phyloP scores from a whole-genome alignment of 2,329 filamentous ascomycete genomes.

The Claviceps capensis region DNA sequence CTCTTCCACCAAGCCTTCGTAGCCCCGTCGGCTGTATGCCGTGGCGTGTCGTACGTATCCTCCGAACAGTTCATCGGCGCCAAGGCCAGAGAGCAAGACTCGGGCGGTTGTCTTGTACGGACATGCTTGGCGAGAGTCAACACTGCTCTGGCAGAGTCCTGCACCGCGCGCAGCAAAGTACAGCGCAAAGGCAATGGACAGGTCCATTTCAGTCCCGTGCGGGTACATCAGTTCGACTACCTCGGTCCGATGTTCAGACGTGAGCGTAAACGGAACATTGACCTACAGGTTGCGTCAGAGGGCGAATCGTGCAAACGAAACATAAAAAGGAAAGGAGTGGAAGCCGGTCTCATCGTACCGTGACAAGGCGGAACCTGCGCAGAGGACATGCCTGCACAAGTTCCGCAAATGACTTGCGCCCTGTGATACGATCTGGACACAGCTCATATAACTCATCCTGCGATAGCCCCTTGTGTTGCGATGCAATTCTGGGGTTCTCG shows the following conservation, averaged over 20 bases:
- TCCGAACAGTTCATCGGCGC: constrained; percentile 91
- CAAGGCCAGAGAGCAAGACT: constrained; percentile 80
- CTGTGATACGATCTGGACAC: constrained; percentile 85
- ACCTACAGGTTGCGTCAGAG: constrained; percentile 29
- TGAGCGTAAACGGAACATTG: constrained; percentile 70
- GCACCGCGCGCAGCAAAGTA: constrained; percentile 81
- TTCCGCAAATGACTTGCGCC: constrained; percentile 66
- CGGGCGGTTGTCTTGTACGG: constrained; percentile 58
- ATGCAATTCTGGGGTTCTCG: constrained; percentile 71
- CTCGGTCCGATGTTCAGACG: constrained; percentile 49
- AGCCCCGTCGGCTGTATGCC: constrained; percentile 58
- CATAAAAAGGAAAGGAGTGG: not conserved
- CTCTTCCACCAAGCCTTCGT: constrained; percentile 62
- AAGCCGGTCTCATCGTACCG: constrained; percentile 27
- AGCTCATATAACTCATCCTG: constrained; percentile 49
- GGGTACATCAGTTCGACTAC: constrained; percentile 74
- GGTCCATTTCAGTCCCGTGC: constrained; percentile 96
- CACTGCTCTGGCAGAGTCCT: constrained; percentile 31
- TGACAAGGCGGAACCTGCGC: constrained; percentile 71
- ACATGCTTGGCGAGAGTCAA: constrained; percentile 10
- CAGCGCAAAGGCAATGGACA: constrained; percentile 86
- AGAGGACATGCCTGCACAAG: constrained; percentile 53
- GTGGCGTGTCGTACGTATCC: constrained; percentile 77
- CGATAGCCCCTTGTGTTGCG: constrained; percentile 28
- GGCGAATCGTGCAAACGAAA: not conserved